Conservation (phyloP, 129 eudicot genomes). For the Mikania micrantha region DNA sequence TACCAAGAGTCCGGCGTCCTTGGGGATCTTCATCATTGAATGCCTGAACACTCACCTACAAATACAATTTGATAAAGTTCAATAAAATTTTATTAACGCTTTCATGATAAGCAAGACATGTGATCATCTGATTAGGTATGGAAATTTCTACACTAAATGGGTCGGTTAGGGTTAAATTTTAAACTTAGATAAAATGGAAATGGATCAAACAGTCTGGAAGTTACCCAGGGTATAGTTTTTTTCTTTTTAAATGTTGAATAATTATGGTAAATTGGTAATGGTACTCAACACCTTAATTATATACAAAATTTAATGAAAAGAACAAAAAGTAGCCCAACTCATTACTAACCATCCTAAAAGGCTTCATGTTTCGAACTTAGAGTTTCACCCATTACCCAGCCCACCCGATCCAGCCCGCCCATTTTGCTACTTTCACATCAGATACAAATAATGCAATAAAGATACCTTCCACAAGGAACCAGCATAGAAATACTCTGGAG, state of each 20-base stretch:
- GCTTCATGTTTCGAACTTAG: not conserved
- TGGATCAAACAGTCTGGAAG: not conserved
- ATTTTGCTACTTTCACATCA: not conserved
- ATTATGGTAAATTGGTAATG: not conserved
- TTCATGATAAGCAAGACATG: not conserved
- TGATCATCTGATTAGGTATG: not conserved
- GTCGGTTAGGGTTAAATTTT: not conserved
- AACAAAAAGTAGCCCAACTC: not conserved
- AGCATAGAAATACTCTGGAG: conserved; percentile 93
- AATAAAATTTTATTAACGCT: not conserved
- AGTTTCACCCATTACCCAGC: not conserved
- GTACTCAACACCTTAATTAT: not conserved
- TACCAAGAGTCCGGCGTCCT: conserved; percentile 99
- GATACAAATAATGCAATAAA: conserved; percentile 1
- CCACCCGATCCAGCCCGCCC: not conserved
- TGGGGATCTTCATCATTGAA: conserved; percentile 98
- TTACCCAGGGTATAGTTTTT: not conserved
- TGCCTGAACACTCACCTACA: conserved; percentile 96
- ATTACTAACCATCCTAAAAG: not conserved
- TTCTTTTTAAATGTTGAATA: not conserved
- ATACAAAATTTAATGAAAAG: not conserved
- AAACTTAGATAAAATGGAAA: not conserved
- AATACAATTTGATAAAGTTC: not conserved
- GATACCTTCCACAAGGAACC: conserved; percentile 98
- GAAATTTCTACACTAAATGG: not conserved